Evolutionary conservation across 2,329 filamentous ascomycete genomes (phyloP).

Genomic region (Apiospora malaysiana): DNA sequence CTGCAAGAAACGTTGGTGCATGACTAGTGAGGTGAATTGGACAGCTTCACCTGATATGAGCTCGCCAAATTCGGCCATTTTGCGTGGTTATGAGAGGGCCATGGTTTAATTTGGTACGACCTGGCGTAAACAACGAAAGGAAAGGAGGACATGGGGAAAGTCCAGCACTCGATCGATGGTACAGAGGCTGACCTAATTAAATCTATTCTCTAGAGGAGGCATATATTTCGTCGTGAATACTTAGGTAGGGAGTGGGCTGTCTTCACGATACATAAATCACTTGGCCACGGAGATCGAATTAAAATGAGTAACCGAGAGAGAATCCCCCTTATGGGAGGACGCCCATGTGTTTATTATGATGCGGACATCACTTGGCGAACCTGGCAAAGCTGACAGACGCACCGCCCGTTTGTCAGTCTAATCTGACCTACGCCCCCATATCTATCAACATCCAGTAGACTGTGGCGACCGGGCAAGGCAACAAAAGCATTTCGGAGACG

Average conservation of each 20-base stretch:
- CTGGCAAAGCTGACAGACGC: conserved; percentile 15
- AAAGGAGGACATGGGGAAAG: not conserved
- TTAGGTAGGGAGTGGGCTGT: not conserved
- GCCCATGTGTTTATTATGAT: conserved; percentile 2
- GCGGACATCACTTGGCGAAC: conserved; percentile 1
- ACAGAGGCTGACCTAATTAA: not conserved
- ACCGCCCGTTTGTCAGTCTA: not conserved
- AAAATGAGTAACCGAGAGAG: not conserved
- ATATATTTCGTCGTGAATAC: not conserved
- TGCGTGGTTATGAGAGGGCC: not conserved
- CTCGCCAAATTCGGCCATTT: not conserved
- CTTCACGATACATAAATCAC: not conserved
- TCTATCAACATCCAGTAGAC: conserved; percentile 11
- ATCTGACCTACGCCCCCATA: conserved; percentile 2
- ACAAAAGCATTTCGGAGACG: conserved; percentile 16
- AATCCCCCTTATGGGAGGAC: not conserved
- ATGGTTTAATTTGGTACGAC: too few species aligned
- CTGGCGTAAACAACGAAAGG: too few species aligned
- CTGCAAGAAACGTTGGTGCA: not conserved
- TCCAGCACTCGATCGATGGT: not conserved
- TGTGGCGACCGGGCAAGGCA: conserved; percentile 8
- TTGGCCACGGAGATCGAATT: not conserved
- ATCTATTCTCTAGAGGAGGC: not conserved
- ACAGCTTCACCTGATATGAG: not conserved
- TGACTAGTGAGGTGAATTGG: not conserved